Evolutionary conservation across 1,284 basidiomycete species (phyloP).

Genomic region (Cryptococcus sp.): DNA sequence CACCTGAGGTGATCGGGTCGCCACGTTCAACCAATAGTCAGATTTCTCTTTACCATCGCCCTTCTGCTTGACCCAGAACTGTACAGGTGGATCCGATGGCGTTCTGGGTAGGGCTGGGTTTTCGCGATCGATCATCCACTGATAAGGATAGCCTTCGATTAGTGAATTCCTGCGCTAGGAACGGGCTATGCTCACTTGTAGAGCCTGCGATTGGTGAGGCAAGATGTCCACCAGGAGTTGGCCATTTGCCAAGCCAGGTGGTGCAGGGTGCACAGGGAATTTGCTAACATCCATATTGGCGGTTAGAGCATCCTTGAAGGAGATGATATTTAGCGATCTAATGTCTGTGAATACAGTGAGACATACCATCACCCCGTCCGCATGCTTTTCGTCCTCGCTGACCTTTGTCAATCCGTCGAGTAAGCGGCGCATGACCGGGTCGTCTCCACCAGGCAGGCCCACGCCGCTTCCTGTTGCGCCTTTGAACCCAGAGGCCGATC

Average conservation of each 20-base stretch:
- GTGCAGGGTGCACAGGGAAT: constrained; percentile 55
- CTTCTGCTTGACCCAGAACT: constrained; percentile 78
- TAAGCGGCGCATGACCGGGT: constrained; percentile 66
- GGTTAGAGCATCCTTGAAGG: constrained; percentile 40
- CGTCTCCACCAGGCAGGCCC: constrained; percentile 36
- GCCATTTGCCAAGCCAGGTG: constrained; percentile 66
- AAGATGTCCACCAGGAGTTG: constrained; percentile 69
- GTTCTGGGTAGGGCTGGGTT: constrained; percentile 68
- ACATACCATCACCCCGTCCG: constrained; percentile 64
- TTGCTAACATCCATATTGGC: constrained; percentile 41
- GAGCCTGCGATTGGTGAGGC: constrained; percentile 63
- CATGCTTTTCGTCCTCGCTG: constrained; percentile 62
- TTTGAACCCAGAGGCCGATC: constrained; percentile 3
- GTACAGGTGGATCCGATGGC: constrained; percentile 70
- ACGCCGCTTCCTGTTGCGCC: constrained; percentile 20
- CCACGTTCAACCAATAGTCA: constrained; percentile 60
- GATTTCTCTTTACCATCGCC: constrained; percentile 44
- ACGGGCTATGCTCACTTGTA: constrained; percentile 10
- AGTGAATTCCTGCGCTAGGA: constrained; percentile 36
- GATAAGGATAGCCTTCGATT: constrained; percentile 60
- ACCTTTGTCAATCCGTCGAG: constrained; percentile 70
- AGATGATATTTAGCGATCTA: background rate
- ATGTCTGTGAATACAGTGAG: background rate
- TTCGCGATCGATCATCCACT: constrained; percentile 77
- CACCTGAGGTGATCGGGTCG: constrained; percentile 73